A percentile compares a stretch with the other conserved stretches of the same genome.
These are phyloP conservation scores for Pugionium dolabratum DNA, from an alignment of 345 rosid genomes.

Conservation along the genomic window DNA sequence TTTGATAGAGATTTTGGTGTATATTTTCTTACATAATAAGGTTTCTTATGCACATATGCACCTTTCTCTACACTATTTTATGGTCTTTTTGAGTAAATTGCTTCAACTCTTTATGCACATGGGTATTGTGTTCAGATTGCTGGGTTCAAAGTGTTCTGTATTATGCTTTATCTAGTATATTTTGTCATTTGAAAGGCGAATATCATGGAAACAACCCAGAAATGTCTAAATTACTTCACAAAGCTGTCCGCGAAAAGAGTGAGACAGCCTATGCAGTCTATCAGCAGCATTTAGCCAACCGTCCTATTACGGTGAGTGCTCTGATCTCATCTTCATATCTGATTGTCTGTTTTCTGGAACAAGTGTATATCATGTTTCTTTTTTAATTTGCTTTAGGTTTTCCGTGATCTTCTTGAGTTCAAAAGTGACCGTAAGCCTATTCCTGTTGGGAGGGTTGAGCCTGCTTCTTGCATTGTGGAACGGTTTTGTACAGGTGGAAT, in stretches of 20 bases:
- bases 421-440: slow-evolving; percentile 86
- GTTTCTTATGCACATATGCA: slow-evolving; percentile 5
- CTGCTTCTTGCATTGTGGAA: slow-evolving; percentile 77
- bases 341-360: slow-evolving; percentile 14
- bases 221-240: slow-evolving; percentile 97
- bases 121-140: neutral
- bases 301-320: slow-evolving; percentile 84
- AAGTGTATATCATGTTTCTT: slow-evolving; percentile 18
- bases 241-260: slow-evolving; percentile 97
- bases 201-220: slow-evolving; percentile 99
- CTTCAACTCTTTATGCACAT: slow-evolving; percentile 5
- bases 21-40: slow-evolving; percentile 10
- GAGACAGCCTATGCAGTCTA: slow-evolving; percentile 85
- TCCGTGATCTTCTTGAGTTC: slow-evolving; percentile 96
- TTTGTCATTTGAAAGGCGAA: slow-evolving; percentile 58
- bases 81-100: neutral
- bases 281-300: slow-evolving; percentile 95
- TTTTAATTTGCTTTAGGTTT: slow-evolving; percentile 57
- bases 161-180: slow-evolving; percentile 11
- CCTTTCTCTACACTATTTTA: slow-evolving; percentile 9
- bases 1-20: slow-evolving; percentile 24
- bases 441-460: slow-evolving; percentile 93
- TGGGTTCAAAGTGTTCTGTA: slow-evolving; percentile 17
- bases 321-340: slow-evolving; percentile 10
- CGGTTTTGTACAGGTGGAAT: slow-evolving; percentile 99